phyloP scores from a whole-genome alignment of 331 rosid genomes.

The Rhamnella rubrinervis region DNA sequence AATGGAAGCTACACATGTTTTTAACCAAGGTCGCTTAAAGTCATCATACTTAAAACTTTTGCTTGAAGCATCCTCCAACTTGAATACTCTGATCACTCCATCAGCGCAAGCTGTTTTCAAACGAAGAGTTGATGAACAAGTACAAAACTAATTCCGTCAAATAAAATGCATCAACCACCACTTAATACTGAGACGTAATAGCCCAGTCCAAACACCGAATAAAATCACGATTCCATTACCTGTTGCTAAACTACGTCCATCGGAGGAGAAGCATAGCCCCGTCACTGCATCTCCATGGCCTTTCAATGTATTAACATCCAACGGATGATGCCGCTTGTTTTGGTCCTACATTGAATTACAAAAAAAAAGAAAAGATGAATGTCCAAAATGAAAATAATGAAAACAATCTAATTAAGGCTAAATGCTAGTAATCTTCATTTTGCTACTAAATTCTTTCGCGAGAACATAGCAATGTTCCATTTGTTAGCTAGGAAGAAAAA shows the following conservation, averaged over 20 bases:
- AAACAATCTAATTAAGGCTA: neutral
- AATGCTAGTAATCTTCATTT: neutral
- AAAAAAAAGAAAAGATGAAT: constrained; percentile 3
- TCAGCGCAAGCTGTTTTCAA: constrained; percentile 80
- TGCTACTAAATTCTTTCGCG: neutral
- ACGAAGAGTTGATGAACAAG: constrained; percentile 19
- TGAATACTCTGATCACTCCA: constrained; percentile 89
- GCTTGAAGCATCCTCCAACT: constrained; percentile 89
- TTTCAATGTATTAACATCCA: constrained; percentile 95
- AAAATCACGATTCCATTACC: constrained; percentile 36
- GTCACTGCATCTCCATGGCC: constrained; percentile 92
- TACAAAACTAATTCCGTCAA: neutral
- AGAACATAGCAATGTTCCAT: neutral
- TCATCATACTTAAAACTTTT: constrained; percentile 92
- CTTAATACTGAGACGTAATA: neutral
- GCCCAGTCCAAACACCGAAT: neutral
- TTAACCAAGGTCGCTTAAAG: constrained; percentile 24
- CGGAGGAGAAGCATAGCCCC: constrained; percentile 76
- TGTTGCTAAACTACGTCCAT: constrained; percentile 74
- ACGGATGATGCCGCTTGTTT: constrained; percentile 84
- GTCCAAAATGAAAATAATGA: neutral
- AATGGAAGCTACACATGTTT: neutral
- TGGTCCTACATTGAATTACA: constrained; percentile 53
- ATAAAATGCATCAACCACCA: neutral
- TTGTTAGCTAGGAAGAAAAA: neutral